Conservation (phyloP, 108 stramenopile genomes). For the Cyclotella kingstonii region DNA sequence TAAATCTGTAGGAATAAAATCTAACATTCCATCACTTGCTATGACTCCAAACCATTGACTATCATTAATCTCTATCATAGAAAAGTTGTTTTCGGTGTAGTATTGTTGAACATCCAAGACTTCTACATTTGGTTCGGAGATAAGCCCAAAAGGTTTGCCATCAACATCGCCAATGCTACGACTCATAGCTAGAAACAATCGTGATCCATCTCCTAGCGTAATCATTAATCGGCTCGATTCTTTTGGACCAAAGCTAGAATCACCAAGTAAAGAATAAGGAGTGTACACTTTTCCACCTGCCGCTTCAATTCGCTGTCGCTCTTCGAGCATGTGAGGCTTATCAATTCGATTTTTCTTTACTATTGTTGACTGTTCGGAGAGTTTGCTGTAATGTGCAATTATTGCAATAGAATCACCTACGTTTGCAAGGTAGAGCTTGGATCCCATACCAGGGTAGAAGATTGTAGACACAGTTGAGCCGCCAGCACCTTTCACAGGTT, state of each 20-base stretch:
- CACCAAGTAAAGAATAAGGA: slow-evolving; percentile 31
- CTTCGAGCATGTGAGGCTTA: slow-evolving; percentile 65
- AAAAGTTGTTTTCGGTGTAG: slow-evolving; percentile 8
- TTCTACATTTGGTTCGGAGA: slow-evolving; percentile 62
- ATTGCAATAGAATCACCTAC: slow-evolving; percentile 67
- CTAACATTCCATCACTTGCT: slow-evolving; percentile 78
- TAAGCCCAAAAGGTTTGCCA: slow-evolving; percentile 60
- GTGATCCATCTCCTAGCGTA: slow-evolving; percentile 20
- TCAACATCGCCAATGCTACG: slow-evolving; percentile 75
- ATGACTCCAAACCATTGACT: slow-evolving; percentile 53
- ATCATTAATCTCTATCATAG: slow-evolving; percentile 3
- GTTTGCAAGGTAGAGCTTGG: slow-evolving; percentile 71
- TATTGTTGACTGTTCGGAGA: slow-evolving; percentile 46
- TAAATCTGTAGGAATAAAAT: slow-evolving; percentile 26
- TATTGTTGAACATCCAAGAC: slow-evolving; percentile 49
- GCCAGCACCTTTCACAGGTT: slow-evolving; percentile 43
- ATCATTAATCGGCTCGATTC: slow-evolving; percentile 47
- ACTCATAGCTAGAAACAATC: slow-evolving; percentile 71
- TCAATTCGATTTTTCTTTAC: slow-evolving; percentile 45
- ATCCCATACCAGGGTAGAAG: slow-evolving; percentile 52
- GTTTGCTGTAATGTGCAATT: slow-evolving; percentile 37
- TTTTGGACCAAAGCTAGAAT: slow-evolving; percentile 1
- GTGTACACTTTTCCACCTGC: slow-evolving; percentile 60
- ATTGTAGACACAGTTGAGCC: slow-evolving; percentile 68
- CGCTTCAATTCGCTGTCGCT: slow-evolving; percentile 57